Evolutionary conservation across 1,284 basidiomycete species (phyloP), one percentile per base, ranked within the genome.

Genomic region (Mycosarcoma maydis): DNA sequence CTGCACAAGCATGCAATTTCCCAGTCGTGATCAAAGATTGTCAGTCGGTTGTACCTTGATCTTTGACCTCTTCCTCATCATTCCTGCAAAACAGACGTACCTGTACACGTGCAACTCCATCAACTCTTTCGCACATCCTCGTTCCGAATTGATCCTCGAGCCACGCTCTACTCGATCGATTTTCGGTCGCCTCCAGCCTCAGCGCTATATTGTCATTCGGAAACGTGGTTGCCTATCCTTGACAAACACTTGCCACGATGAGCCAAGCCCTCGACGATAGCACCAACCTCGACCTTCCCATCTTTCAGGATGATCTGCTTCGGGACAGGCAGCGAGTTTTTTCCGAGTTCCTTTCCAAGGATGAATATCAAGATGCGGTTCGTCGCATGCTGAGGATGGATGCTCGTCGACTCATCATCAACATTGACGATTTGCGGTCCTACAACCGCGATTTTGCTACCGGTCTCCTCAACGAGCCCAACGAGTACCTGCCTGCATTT

Each of bases 371-470:
- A 73, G 90, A 94, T 77, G 90, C 90, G 54, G 90, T 97, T 73
- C 86, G 87, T 44, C 88, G 88, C 72, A 90, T 98, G 90, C 86
- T 98, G 38, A 88, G 90, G 53, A 85, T 87, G 27, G 90, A 92
- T 76, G 88, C 90, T 78, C 90, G 92, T 73, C 89, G 96, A 76
- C 89, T 99, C 77, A 89, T 96, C 77, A 88, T 99, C 82, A 98
- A 97, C 83, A 87, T 98, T 74, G 95, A 99, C 83, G 94, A 98
- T 84, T 84, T 99, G 72, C 90, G 96, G 82, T 92, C 94, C 83
- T 94, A 94, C 83, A 89, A 92, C 82, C 89, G 94, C 80, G 75
- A 74, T 7, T 79, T 92, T 0, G 77, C 79, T 5, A 72, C 72
- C 0, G 79, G 76, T 20, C 86, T 99, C 14, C 86, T 99, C 55